phyloP scores from a whole-genome alignment of 768 basidiomycete species.

The Rhodotorula paludigena region DNA sequence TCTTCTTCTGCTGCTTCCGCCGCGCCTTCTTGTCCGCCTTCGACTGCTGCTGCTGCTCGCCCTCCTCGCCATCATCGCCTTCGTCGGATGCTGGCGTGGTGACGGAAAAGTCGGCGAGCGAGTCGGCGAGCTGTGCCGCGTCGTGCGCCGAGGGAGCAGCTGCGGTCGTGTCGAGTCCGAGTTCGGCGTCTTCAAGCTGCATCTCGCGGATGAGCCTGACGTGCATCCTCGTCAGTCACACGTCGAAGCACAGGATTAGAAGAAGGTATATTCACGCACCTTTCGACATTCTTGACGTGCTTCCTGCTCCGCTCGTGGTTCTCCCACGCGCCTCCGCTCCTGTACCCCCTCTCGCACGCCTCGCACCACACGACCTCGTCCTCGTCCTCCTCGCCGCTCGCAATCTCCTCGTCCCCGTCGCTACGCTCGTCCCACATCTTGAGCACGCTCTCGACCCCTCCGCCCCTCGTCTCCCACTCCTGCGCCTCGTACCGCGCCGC shows the following conservation, averaged over 20 bases:
- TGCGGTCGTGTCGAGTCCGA: constrained; percentile 54
- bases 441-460: constrained; percentile 41
- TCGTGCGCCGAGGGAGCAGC: constrained; percentile 2
- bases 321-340: constrained; percentile 88
- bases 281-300: constrained; percentile 80
- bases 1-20: constrained; percentile 3
- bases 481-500: constrained; percentile 65
- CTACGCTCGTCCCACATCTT: constrained; percentile 43
- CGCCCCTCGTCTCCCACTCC: constrained; percentile 73
- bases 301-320: constrained; percentile 95
- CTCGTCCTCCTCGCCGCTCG: constrained; percentile 42
- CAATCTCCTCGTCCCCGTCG: constrained; percentile 76
- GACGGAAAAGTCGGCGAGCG: constrained; percentile 2
- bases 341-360: constrained; percentile 82
- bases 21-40: constrained; percentile 4
- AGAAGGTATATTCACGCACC: constrained; percentile 44
- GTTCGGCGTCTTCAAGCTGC: constrained; percentile 63
- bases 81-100: background rate
- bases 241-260: background rate
- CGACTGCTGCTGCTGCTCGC: background rate
- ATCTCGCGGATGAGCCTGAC: constrained; percentile 65
- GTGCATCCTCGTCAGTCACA: background rate
- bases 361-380: constrained; percentile 79
- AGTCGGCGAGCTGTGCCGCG: constrained; percentile 1
- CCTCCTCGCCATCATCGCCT: constrained; percentile 1